Percentiles rank a stretch among this genome's conserved stretches.
These are phyloP conservation scores for Eudorina sp. DNA, from an alignment of 139 green algal genomes.

Conservation along the genomic window DNA sequence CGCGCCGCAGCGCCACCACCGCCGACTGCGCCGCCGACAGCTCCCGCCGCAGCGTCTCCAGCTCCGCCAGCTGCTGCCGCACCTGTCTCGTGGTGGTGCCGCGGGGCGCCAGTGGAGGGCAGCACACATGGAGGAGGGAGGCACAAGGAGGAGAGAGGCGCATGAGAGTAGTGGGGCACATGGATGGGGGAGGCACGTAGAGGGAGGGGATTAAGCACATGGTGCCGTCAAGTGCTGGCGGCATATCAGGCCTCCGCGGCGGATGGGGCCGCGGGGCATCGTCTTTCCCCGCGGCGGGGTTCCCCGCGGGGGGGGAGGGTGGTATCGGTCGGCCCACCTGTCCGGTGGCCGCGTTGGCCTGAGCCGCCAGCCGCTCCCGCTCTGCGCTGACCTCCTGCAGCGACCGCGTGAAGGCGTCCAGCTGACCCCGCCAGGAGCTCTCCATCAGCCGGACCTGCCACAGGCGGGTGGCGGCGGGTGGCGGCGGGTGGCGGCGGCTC, in stretches of 20 bases:
- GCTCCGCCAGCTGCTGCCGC: slow-evolving; percentile 59
- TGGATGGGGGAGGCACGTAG: no score
- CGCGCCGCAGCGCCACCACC: slow-evolving; percentile 46
- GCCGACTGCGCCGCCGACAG: slow-evolving; percentile 27
- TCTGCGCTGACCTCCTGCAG: slow-evolving; percentile 23
- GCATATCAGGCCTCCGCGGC: no score
- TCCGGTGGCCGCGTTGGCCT: neutral
- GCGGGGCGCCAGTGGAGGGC: no score
- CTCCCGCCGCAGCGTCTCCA: slow-evolving; percentile 48
- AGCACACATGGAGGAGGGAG: neutral
- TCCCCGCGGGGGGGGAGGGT: no score
- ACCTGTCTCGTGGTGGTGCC: slow-evolving; percentile 27
- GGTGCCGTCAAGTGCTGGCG: no score
- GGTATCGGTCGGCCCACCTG: slow-evolving; percentile 43
- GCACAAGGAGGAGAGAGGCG: no score
- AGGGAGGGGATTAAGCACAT: no score
- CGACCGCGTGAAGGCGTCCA: slow-evolving; percentile 8
- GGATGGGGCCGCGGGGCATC: no score
- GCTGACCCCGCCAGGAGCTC: slow-evolving; percentile 32
- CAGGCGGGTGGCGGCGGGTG: neutral
- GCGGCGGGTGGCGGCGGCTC: no score
- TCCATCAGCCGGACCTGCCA: slow-evolving; percentile 43
- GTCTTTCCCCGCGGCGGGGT: no score
- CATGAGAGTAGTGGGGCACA: no score
- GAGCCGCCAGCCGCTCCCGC: slow-evolving; percentile 26